Conservation (phyloP, 352 stramenopile species). For the Pythium scleroteichum region DNA sequence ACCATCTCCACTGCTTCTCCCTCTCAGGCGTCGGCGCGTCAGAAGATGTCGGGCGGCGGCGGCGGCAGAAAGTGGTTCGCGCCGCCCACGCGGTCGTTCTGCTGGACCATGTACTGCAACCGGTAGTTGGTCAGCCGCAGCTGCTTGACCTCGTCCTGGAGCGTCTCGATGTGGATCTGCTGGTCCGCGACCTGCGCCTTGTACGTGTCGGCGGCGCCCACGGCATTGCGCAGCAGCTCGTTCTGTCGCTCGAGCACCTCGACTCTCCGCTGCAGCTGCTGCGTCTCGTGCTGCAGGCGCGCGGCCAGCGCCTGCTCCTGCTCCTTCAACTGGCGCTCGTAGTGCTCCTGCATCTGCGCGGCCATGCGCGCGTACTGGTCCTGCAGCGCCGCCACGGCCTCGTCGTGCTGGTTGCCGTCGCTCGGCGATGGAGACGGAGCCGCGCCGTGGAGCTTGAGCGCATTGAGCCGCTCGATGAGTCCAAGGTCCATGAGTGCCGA, state of each 20-base stretch:
- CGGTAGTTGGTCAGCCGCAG: constrained; percentile 67
- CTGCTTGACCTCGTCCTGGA: constrained; percentile 72
- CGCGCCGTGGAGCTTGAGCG: constrained; percentile 50
- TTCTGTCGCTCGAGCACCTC: constrained; percentile 60
- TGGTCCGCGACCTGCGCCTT: constrained; percentile 52
- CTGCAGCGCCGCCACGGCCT: constrained; percentile 8
- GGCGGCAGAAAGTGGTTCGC: constrained; percentile 52
- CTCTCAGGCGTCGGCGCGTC: neutral
- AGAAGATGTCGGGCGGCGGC: constrained; percentile 74
- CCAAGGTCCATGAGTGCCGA: constrained; percentile 34
- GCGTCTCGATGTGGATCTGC: constrained; percentile 63
- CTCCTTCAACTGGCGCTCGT: constrained; percentile 40
- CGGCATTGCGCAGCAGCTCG: constrained; percentile 42
- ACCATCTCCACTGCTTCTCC: neutral
- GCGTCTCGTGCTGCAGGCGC: constrained; percentile 53
- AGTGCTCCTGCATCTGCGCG: constrained; percentile 52
- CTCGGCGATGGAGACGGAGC: neutral
- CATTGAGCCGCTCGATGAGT: constrained; percentile 74
- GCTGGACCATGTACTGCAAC: constrained; percentile 74
- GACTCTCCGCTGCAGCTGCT: constrained; percentile 43
- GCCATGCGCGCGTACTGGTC: constrained; percentile 22
- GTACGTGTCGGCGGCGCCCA: constrained; percentile 46
- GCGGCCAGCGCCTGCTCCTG: constrained; percentile 46
- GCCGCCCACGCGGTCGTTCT: constrained; percentile 46
- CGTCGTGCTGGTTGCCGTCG: constrained; percentile 18